A percentile compares a stretch with the other conserved stretches of the same genome.
These are phyloP conservation scores for Fusarium coffeatum DNA, from an alignment of 2,329 filamentous ascomycete species.

Conservation along the genomic window DNA sequence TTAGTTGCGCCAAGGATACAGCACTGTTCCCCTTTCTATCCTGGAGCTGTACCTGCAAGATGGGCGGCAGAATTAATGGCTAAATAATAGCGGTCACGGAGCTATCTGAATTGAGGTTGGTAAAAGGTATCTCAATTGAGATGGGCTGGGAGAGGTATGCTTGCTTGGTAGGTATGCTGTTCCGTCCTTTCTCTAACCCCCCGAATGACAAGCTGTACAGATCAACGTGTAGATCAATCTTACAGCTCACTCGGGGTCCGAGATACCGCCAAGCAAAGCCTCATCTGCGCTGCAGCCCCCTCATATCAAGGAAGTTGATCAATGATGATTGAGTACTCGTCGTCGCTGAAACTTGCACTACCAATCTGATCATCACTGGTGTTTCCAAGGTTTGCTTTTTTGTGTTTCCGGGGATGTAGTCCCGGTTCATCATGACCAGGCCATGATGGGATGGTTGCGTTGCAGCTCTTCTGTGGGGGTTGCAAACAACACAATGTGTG, in stretches of 20 bases:
- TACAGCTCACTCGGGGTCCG: slow-evolving; percentile 27
- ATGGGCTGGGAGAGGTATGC: not conserved
- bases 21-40: not conserved
- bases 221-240: slow-evolving; percentile 41
- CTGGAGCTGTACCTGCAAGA: not conserved
- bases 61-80: not conserved
- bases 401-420: not conserved
- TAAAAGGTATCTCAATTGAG: not conserved
- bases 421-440: not conserved
- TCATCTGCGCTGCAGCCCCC: not conserved
- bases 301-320: too few relatives aligned
- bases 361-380: not conserved
- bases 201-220: slow-evolving; percentile 21
- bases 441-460: not conserved
- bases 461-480: not conserved
- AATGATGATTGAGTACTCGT: too few relatives aligned
- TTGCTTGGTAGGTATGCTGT: not conserved
- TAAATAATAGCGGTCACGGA: not conserved
- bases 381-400: slow-evolving; percentile 6
- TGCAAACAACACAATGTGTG: slow-evolving; percentile 1
- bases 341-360: not conserved
- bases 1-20: not conserved
- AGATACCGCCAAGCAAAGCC: slow-evolving; percentile 29
- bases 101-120: not conserved
- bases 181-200: not conserved